These are phyloP conservation scores for Gynostemma pentaphyllum DNA, from an alignment of 306 rosid genomes.

Conservation along the genomic window DNA sequence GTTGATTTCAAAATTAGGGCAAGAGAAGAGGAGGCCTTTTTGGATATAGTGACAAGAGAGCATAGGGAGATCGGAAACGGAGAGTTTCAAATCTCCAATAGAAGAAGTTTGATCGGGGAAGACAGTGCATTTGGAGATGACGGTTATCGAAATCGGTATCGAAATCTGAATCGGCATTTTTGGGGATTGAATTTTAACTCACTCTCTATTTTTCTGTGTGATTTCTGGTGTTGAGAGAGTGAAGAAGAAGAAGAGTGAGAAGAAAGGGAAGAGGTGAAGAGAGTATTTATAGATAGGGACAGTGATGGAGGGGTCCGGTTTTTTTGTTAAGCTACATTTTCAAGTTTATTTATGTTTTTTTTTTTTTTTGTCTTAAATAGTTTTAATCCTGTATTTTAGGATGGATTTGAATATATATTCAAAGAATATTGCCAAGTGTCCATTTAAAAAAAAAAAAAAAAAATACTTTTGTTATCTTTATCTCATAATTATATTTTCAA, in stretches of 20 bases:
- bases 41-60: conserved; percentile 91
- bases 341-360: background rate
- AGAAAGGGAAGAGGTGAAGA: conserved; percentile 11
- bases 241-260: conserved; percentile 16
- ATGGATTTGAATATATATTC: conserved; percentile 2
- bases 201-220: background rate
- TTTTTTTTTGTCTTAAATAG: background rate
- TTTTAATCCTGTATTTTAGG: background rate
- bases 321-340: background rate
- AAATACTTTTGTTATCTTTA: too few relatives aligned
- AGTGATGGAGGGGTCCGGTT: background rate
- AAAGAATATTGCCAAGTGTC: background rate
- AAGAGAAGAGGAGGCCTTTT: conserved; percentile 73
- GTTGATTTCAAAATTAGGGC: conserved; percentile 26
- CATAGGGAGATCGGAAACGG: conserved; percentile 91
- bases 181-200: background rate
- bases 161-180: conserved; percentile 17
- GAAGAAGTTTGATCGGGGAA: conserved; percentile 47
- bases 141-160: conserved; percentile 22
- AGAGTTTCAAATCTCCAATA: conserved; percentile 49
- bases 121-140: conserved; percentile 46
- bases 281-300: conserved; percentile 28
- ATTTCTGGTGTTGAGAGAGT: background rate
- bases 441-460: too few relatives aligned
- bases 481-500: too few relatives aligned